Evolutionary conservation across 164 flowering plant genomes (phyloP), one percentile per base, ranked within the genome.

Genomic region (Tinospora cordifolia): DNA sequence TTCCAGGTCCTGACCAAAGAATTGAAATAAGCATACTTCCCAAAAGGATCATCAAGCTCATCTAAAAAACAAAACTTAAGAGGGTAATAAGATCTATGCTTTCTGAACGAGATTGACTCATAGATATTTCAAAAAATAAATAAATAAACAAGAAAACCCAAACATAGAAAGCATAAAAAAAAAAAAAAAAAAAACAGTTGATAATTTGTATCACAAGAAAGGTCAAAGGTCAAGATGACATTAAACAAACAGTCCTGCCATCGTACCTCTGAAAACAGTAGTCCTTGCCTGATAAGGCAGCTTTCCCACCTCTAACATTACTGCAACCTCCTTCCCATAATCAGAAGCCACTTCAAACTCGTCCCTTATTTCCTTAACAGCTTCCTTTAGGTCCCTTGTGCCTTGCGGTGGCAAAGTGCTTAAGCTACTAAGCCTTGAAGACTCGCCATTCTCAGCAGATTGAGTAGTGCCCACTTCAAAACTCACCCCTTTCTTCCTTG

Each of bases 281-380:
- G 67, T 62, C 58, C 79, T 80, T 4, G 87, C 80, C 71, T 77
- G 88, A 77, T 92, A 95, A 63, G 90, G 93, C 77, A 87, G 51
- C 82, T 78, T 90, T 27, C 87, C 91, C 60, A 83, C 97, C 81
- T 95, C 96, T 70, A 95, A 97, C 86, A 92, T 71, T 71, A 77
- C 24, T 0, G 91, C 85, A 25, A 92, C 90, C 79, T 92, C 98
- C 67, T 79, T 90, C 71, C 98, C 98, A 71, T 75, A 76, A 67
- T 79, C 75, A 68, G 90, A 82, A 17, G 96, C 97, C 38, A 77
- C 74, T 76, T 79, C 90, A 79, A 94, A 94, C 65, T 89, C 95
- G 71, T 83, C 85, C 75, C 77, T 88, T 64, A 92, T 89, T 75
- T 92, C 99, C 73, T 76, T 81, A 22, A 90, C 91, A 26, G 83